Conservation (phyloP, 352 stramenopile species). For the Blastocystis sp. region DNA sequence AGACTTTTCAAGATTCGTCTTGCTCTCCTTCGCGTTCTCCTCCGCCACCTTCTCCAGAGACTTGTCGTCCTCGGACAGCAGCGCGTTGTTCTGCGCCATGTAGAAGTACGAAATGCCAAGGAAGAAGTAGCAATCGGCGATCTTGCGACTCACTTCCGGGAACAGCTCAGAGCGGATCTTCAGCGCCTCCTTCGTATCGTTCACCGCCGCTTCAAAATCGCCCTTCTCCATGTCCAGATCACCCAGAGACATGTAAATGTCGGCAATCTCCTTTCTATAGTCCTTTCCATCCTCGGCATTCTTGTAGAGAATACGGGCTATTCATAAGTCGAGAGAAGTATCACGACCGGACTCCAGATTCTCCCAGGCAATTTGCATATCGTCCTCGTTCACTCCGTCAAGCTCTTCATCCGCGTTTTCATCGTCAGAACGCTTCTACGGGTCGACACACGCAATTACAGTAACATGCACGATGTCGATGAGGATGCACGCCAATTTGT, state of each 20-base stretch:
- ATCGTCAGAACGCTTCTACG: background rate
- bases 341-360: conserved; percentile 53
- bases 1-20: background rate
- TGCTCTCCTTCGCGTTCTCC: conserved; percentile 11
- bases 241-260: conserved; percentile 42
- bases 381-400: conserved; percentile 37
- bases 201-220: conserved; percentile 14
- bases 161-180: conserved; percentile 5
- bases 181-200: conserved; percentile 16
- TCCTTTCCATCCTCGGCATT: conserved; percentile 15
- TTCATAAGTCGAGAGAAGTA: too few relatives aligned
- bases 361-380: conserved; percentile 58
- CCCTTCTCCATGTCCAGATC: conserved; percentile 50
- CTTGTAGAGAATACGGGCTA: conserved; percentile 43
- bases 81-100: conserved; percentile 26
- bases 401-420: background rate
- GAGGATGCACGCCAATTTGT: conserved; percentile 20
- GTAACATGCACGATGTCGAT: conserved; percentile 29
- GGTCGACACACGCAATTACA: background rate
- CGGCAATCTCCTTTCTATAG: conserved; percentile 51
- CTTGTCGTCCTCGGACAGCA: conserved; percentile 22
- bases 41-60: background rate
- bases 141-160: conserved; percentile 12
- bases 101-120: conserved; percentile 23
- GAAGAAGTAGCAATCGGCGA: conserved; percentile 21